These are phyloP conservation scores for Carex myosuroides DNA, from an alignment of 176 grass and related monocot species.

Conservation along the genomic window DNA sequence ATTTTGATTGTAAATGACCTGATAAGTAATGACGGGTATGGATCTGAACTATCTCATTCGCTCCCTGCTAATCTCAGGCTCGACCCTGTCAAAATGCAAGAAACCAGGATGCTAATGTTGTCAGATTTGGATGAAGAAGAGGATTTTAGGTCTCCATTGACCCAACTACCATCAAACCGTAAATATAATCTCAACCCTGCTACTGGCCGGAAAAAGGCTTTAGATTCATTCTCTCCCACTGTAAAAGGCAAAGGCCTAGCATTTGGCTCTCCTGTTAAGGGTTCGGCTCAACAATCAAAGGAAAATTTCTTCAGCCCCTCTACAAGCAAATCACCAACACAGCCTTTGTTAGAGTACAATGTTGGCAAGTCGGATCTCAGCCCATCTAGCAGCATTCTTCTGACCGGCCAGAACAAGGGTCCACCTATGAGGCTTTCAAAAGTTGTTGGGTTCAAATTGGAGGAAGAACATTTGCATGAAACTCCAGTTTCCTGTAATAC, in stretches of 20 bases:
- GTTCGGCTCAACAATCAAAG: conserved; percentile 44
- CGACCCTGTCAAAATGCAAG: conserved; percentile 79
- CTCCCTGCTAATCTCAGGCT: conserved; percentile 88
- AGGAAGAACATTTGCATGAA: conserved; percentile 39
- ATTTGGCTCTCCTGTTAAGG: conserved; percentile 46
- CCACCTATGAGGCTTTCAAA: conserved; percentile 59
- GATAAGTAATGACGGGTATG: conserved; percentile 28
- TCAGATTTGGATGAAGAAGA: conserved; percentile 27
- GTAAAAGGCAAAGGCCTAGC: conserved; percentile 17
- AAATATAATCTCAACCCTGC: conserved; percentile 29
- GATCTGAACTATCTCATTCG: conserved; percentile 71
- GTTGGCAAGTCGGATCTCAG: conserved; percentile 44
- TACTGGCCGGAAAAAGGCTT: conserved; percentile 27
- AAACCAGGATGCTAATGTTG: conserved; percentile 67
- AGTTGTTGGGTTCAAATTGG: conserved; percentile 75
- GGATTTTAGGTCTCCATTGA: conserved; percentile 18
- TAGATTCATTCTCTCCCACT: conserved; percentile 16
- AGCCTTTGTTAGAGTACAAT: conserved; percentile 66
- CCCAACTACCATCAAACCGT: conserved; percentile 20
- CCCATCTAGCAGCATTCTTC: conserved; percentile 54
- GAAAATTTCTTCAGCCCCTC: conserved; percentile 27
- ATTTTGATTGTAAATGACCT: conserved; percentile 42
- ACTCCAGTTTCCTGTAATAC: conserved; percentile 57
- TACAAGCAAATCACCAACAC: conserved; percentile 44
- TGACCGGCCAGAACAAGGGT: conserved; percentile 70